Base-by-base conservation (phyloP, 306 rosid genomes). In the Heteromeles arbutifolia region DNA sequence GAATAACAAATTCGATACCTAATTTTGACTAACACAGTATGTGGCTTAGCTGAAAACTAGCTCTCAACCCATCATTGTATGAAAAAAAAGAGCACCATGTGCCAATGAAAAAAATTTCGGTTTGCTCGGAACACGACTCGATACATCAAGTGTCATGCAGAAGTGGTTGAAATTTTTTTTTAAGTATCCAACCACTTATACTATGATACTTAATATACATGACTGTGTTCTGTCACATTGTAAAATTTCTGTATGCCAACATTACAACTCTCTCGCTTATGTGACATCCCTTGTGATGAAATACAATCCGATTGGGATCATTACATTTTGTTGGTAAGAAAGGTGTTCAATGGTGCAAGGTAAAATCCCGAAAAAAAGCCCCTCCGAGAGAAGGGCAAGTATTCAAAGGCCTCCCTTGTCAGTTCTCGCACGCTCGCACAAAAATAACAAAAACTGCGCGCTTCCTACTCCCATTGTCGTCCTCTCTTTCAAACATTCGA, bases 361-460 rank as follows among this genome's bases (percentile, higher is more conserved):
- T 2, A 14, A 78, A 75, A 75, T 43, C 1, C 25, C 78, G 0
- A 25, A 57, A 72, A 25, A 19, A 21, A 34, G 10, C 32, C 72
- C 32, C 24, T 73, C 76, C 58, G 58, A 70, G 24, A 12, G 12
- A 43, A 29, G 74, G 48, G 75, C 28, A 15, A 25, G 8, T 2
- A 67, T 67, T n/a, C 58, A 41, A 31, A 11, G 69, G 50, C 21
- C 69, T 32, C 5, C 1, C 25, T 41, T 9, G 44, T 10, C 11
- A 9, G 44, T 9, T 41, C 12, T 41, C 44, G 12, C 44, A 0
- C 12, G 2, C 44, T 0, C 44, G 44, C 76, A 19, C 52, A 72
- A 44, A 67, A 32, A 65, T 80, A 88, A 82, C 91, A 85, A 83
- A 9, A 41, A 65, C 82, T 89, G 82, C 90, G 92, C 93, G 93